Percentiles rank a stretch among this genome's conserved stretches.
These are phyloP conservation scores for Penicillium sp. DNA, from an alignment of 2,329 filamentous ascomycete genomes.

Conservation along the genomic window DNA sequence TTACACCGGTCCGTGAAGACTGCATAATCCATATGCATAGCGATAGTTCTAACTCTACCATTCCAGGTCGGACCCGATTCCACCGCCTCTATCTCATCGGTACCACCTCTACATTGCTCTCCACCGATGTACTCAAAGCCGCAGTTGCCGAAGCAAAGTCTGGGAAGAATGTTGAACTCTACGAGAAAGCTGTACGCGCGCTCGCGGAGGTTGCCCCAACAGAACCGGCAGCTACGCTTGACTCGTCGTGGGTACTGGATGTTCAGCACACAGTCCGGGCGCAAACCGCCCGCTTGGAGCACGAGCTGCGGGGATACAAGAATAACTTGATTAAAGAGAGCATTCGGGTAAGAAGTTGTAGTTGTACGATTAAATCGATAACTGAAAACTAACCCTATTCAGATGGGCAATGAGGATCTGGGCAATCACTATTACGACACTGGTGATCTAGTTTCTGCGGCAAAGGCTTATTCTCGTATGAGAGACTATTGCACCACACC, in stretches of 20 bases:
- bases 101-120: conserved; percentile 67
- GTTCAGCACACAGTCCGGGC: conserved; percentile 61
- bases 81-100: conserved; percentile 80
- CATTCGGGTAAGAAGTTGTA: conserved; percentile 65
- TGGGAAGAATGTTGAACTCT: conserved; percentile 67
- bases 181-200: conserved; percentile 62
- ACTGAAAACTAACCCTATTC: conserved; percentile 7
- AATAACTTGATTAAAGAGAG: conserved; percentile 97
- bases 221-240: conserved; percentile 62
- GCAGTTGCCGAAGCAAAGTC: conserved; percentile 71
- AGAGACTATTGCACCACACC: conserved; percentile 80
- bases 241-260: conserved; percentile 69
- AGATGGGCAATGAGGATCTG: conserved; percentile 95
- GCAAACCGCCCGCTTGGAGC: conserved; percentile 71
- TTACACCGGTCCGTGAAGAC: conserved; percentile 60
- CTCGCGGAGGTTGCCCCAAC: conserved; percentile 60
- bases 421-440: conserved; percentile 75
- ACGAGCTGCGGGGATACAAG: conserved; percentile 85
- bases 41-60: conserved; percentile 2
- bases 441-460: conserved; percentile 67
- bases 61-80: conserved; percentile 68
- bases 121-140: conserved; percentile 72
- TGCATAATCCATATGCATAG: neutral
- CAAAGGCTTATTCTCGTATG: conserved; percentile 79
- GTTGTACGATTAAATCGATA: neutral